phyloP scores from a whole-genome alignment of 2,329 filamentous ascomycete species.

The Fusarium globosum region DNA sequence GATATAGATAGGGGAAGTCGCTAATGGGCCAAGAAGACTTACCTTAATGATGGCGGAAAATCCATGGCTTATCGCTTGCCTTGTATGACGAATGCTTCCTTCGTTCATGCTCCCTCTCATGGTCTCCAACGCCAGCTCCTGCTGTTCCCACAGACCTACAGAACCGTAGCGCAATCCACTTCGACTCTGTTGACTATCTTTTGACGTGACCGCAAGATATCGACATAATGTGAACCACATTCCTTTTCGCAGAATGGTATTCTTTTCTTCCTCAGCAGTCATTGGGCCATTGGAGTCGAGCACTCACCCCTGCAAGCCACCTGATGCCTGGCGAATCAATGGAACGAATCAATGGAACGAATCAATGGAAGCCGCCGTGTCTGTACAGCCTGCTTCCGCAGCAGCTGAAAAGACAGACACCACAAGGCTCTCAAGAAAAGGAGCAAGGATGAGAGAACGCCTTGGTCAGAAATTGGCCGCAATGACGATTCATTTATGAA shows the following conservation, averaged over 20 bases:
- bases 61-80: neutral
- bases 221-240: neutral
- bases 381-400: constrained; percentile 1
- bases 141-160: neutral
- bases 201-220: neutral
- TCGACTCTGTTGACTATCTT: neutral
- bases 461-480: no score
- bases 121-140: neutral
- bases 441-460: neutral
- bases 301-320: neutral
- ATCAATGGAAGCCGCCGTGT: neutral
- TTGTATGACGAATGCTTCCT: neutral
- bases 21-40: accelerated
- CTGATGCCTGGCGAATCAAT: neutral
- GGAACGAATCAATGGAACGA: neutral
- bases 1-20: neutral
- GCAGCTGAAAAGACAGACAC: neutral
- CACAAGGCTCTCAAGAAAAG: neutral
- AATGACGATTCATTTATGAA: neutral
- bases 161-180: no score
- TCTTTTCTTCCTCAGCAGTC: neutral
- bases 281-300: neutral
- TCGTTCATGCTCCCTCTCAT: neutral
- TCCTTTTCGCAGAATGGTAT: neutral
- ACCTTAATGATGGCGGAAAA: no score